These are phyloP conservation scores for Micractinium conductrix DNA, from an alignment of 139 green algal genomes.

Conservation along the genomic window DNA sequence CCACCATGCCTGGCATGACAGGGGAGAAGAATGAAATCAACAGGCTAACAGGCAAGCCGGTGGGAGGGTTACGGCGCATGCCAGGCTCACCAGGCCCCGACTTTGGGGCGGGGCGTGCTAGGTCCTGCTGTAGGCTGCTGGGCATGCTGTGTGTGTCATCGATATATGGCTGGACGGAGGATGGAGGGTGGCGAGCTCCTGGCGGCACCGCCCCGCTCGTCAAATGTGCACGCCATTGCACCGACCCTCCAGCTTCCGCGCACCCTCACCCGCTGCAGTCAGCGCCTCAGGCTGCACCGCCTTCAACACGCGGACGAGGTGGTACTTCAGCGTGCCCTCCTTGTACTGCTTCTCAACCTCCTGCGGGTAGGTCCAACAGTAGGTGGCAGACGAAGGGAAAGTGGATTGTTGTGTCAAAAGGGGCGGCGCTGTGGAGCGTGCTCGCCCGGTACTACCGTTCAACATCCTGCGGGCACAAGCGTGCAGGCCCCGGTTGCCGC, in stretches of 20 bases:
- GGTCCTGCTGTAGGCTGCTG: background rate
- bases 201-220: too few species aligned
- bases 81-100: too few species aligned
- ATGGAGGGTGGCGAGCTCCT: too few species aligned
- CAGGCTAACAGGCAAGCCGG: background rate
- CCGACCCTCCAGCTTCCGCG: background rate
- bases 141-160: too few species aligned
- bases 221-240: too few species aligned
- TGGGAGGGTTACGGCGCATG: background rate
- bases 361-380: too few species aligned
- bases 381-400: too few species aligned
- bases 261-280: background rate
- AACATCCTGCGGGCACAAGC: slow-evolving; percentile 36
- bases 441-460: slow-evolving; percentile 31
- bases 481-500: too few species aligned
- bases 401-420: too few species aligned
- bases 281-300: slow-evolving; percentile 11
- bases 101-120: background rate
- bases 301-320: slow-evolving; percentile 12
- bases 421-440: too few species aligned
- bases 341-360: slow-evolving; percentile 39
- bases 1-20: slow-evolving; percentile 7
- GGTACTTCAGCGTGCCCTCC: slow-evolving; percentile 19
- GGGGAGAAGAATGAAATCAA: background rate
- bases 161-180: too few species aligned